Evolutionary conservation across 2,329 filamentous ascomycete genomes (phyloP), one percentile per base, ranked within the genome.

Genomic region (Fusarium robinianum): DNA sequence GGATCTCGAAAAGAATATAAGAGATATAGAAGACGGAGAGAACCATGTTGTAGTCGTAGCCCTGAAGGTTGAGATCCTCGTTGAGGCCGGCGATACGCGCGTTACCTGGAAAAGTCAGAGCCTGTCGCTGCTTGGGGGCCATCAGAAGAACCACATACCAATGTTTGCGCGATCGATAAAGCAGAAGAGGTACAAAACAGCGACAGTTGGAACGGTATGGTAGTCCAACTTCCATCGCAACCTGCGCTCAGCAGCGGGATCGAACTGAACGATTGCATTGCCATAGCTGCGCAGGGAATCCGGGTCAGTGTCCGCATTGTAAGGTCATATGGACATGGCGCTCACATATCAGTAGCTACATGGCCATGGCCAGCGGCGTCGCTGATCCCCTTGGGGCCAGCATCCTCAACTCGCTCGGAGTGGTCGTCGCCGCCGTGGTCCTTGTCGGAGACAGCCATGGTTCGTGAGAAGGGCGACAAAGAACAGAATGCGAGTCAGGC

Each of bases 161-260:
- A 89, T 84, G 49, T 88, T 88, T 16, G 84, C 82, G n/a, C 85
- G 76, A 57, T 88, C 85, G 51, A 88, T 87, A 66, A 87, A 88
- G 67, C 84, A 87, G 58, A 88, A 87, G 0, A 88, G 73, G 57
- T 88, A 88, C 4, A 88, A 68, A 1, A 87, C 44, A 0, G 83
- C 69, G 0, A 87, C 83, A 0, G 81, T 85, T 0, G 85, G 85
- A 0, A 88, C 72, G 30, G 87, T 78, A 55, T 72, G 78, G 5
- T 85, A 55, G 56, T 88, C 85, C 33, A 88, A 81, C 63, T 88
- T 88, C 58, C 69, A 67, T 6, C 82, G 72, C 16, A 88, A 70
- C 37, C 71, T 75, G 6, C 73, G 64, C 60, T 87, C 85, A 3
- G 78, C 80, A 18, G 44, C 58, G 19, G 37, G 52, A 23, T 61